Conservation (phyloP, 805 yeast species). For the Kodamaea hsintzibuensis region DNA sequence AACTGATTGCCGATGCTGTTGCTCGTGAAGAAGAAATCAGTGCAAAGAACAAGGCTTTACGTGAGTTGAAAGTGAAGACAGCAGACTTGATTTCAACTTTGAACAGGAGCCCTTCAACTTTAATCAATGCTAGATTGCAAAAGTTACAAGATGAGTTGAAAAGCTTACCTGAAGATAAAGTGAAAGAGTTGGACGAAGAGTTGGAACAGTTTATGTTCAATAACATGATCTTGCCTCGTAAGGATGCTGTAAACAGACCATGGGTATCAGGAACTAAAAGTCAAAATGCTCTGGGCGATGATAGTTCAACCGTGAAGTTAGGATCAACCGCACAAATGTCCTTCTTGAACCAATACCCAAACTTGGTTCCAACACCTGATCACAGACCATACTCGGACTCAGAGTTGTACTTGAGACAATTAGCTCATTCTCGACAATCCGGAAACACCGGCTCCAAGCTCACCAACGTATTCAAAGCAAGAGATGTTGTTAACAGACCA, state of each 20-base stretch:
- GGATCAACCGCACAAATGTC: conserved; percentile 35
- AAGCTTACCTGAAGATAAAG: conserved; percentile 30
- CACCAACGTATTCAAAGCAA: conserved; percentile 68
- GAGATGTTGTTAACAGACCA: conserved; percentile 63
- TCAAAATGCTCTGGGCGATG: conserved; percentile 7
- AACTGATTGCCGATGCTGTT: conserved; percentile 44
- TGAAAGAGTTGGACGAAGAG: conserved; percentile 41
- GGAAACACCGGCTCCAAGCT: conserved; percentile 66
- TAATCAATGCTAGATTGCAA: conserved; percentile 29
- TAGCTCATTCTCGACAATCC: conserved; percentile 55
- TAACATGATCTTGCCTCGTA: conserved; percentile 33
- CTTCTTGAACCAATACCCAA: conserved; percentile 50
- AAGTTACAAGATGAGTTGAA: conserved; percentile 33
- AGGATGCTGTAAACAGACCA: conserved; percentile 32
- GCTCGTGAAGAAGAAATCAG: conserved; percentile 44
- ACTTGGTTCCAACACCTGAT: conserved; percentile 58
- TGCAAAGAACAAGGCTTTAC: conserved; percentile 33
- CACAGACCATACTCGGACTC: conserved; percentile 71
- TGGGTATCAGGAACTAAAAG: conserved; percentile 24
- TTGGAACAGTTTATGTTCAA: conserved; percentile 38
- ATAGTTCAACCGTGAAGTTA: conserved; percentile 17
- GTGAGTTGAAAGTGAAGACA: conserved; percentile 32
- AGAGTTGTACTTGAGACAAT: conserved; percentile 75
- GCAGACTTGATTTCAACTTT: conserved; percentile 29
- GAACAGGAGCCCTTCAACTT: conserved; percentile 34